A percentile compares a stretch with the other conserved stretches of the same genome.
These are phyloP conservation scores for Neoboletus magnificus DNA, from an alignment of 768 basidiomycete species.

Conservation along the genomic window DNA sequence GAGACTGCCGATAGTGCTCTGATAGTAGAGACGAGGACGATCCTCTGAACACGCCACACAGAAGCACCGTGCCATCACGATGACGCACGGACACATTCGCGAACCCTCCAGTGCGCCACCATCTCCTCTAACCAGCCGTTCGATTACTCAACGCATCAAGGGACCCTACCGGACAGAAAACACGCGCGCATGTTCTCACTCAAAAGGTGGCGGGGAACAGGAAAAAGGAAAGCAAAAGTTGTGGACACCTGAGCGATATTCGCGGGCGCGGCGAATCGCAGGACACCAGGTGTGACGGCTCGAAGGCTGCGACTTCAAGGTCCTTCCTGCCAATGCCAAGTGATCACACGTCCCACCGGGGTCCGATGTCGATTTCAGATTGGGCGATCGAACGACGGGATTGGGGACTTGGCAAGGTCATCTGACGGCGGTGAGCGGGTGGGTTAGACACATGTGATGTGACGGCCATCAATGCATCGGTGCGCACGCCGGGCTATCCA, in stretches of 20 bases:
- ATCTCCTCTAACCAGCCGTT: background rate
- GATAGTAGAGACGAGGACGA: background rate
- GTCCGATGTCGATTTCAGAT: constrained; percentile 3
- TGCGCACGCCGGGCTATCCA: background rate
- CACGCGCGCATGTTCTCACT: background rate
- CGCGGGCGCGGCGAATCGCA: background rate
- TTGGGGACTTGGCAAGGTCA: background rate
- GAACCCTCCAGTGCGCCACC: background rate
- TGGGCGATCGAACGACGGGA: constrained; percentile 2
- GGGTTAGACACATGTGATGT: background rate
- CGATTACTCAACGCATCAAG: background rate
- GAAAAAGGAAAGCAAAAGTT: background rate
- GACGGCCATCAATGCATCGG: background rate
- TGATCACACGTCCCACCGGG: background rate
- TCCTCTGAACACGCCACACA: background rate
- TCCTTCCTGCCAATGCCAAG: background rate
- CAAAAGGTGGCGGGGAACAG: background rate
- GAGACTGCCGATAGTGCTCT: background rate
- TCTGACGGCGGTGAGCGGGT: background rate
- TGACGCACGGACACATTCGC: background rate
- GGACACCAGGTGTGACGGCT: background rate
- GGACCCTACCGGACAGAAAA: background rate
- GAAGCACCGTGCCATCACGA: background rate
- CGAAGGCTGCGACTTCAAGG: background rate
- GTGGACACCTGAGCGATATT: constrained; percentile 4